Evolutionary conservation across 2,329 filamentous ascomycete species (phyloP).

Genomic region (Geoglossum cookeanum): DNA sequence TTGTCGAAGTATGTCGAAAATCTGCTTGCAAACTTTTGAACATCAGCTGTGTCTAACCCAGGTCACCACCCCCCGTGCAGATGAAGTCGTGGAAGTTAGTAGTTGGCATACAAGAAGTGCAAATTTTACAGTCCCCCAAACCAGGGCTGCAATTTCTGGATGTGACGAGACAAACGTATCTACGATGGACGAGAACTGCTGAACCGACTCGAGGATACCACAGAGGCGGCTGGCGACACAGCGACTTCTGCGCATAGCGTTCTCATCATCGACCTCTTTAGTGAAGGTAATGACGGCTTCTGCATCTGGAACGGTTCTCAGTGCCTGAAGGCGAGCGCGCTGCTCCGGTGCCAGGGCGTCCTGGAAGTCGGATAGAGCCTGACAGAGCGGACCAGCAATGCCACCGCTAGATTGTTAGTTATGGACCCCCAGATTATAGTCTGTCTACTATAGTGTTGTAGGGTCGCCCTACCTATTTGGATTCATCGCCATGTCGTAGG

Average conservation of each 20-base stretch:
- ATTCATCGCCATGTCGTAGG: neutral
- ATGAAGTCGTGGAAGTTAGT: neutral
- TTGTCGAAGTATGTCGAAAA: constrained; percentile 23
- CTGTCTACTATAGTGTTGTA: neutral
- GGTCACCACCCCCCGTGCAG: no score
- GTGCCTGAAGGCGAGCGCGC: neutral
- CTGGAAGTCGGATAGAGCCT: neutral
- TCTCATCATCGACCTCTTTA: constrained; percentile 15
- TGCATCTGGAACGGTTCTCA: constrained; percentile 11
- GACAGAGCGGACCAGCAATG: neutral
- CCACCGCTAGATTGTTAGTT: neutral
- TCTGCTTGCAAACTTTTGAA: constrained; percentile 17
- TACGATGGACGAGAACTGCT: constrained; percentile 20
- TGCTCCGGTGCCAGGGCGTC: neutral
- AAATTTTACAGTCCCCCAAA: constrained; percentile 27
- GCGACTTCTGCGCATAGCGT: constrained; percentile 11
- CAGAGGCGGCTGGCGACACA: constrained; percentile 17
- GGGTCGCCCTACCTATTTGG: neutral
- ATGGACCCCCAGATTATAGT: neutral
- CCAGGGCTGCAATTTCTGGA: constrained; percentile 19
- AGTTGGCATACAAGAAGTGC: constrained; percentile 18
- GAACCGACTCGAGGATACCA: constrained; percentile 19
- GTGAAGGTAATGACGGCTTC: constrained; percentile 19
- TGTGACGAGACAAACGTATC: constrained; percentile 21
- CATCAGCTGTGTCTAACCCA: neutral